A percentile compares a stretch with the other conserved stretches of the same genome.
Conservation (phyloP, 2,329 filamentous ascomycete species). For the Endoconidiophora laricicola region DNA sequence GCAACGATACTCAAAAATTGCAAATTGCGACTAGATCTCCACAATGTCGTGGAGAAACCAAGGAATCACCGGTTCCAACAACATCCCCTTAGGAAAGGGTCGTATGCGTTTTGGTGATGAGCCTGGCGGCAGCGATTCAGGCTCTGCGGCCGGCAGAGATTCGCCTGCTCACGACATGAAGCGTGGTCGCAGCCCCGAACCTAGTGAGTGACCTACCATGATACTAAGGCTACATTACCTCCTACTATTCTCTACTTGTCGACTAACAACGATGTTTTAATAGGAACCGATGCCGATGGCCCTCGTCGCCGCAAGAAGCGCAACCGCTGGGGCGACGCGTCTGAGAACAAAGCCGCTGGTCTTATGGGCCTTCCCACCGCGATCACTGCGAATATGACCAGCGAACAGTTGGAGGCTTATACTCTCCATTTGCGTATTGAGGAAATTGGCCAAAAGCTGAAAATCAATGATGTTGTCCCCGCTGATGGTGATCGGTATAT, state of each 20-base stretch:
- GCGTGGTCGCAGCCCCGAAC: slow-evolving; percentile 83
- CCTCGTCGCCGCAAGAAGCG: slow-evolving; percentile 89
- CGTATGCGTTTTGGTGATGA: slow-evolving; percentile 57
- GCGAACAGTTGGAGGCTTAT: slow-evolving; percentile 94
- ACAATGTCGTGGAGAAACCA: slow-evolving; percentile 52
- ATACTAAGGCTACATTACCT: not conserved
- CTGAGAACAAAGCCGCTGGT: slow-evolving; percentile 96
- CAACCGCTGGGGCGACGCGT: slow-evolving; percentile 93
- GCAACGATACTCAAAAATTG: not conserved
- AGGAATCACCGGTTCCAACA: slow-evolving; percentile 95
- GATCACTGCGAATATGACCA: slow-evolving; percentile 95
- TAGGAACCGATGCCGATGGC: slow-evolving; percentile 49
- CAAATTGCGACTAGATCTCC: slow-evolving; percentile 2
- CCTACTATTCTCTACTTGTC: slow-evolving; percentile 16
- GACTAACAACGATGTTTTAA: slow-evolving; percentile 1
- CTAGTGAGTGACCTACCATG: slow-evolving; percentile 30
- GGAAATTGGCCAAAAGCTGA: slow-evolving; percentile 97
- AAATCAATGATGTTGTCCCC: slow-evolving; percentile 97
- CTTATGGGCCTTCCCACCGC: slow-evolving; percentile 94
- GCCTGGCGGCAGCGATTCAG: slow-evolving; percentile 18
- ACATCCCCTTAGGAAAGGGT: slow-evolving; percentile 80
- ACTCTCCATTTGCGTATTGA: slow-evolving; percentile 92
- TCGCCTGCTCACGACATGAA: slow-evolving; percentile 37
- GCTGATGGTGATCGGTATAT: slow-evolving; percentile 86
- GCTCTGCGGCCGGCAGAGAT: slow-evolving; percentile 11